Conservation (phyloP, 225 moss, liverwort and hornwort species). For the Physcomitrellopsis africana region DNA sequence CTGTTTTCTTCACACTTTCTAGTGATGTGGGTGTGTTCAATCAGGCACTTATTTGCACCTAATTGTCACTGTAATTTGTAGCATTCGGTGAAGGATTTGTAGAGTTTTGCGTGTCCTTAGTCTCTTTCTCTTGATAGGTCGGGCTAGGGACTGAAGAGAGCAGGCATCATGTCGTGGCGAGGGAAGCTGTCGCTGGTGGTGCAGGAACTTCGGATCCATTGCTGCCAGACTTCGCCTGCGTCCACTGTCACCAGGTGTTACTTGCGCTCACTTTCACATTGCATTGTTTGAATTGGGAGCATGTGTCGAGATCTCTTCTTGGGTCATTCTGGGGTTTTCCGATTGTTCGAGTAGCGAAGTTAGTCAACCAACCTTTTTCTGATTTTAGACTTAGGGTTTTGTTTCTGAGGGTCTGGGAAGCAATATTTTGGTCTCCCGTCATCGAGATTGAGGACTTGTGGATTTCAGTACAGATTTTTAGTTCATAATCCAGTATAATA, state of each 20-base stretch:
- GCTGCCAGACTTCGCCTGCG: constrained; percentile 82
- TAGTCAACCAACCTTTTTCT: background rate
- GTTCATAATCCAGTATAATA: background rate
- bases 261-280: background rate
- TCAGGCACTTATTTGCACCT: too few species aligned
- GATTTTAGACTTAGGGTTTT: background rate
- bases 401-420: background rate
- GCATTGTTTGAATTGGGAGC: background rate
- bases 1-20: background rate
- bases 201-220: constrained; percentile 89
- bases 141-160: background rate
- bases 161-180: constrained; percentile 82
- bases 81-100: background rate
- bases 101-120: background rate
- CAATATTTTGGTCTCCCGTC: background rate
- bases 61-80: background rate
- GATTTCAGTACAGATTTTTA: background rate
- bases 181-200: constrained; percentile 76
- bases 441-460: background rate
- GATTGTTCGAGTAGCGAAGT: background rate
- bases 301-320: background rate
- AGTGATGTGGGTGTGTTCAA: background rate
- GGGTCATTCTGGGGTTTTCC: background rate
- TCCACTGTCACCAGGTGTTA: constrained; percentile 72
- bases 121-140: background rate